Evolutionary conservation across 805 yeast genomes (phyloP), one percentile per base, ranked within the genome.

Genomic region (Wickerhamiella azymoides): DNA sequence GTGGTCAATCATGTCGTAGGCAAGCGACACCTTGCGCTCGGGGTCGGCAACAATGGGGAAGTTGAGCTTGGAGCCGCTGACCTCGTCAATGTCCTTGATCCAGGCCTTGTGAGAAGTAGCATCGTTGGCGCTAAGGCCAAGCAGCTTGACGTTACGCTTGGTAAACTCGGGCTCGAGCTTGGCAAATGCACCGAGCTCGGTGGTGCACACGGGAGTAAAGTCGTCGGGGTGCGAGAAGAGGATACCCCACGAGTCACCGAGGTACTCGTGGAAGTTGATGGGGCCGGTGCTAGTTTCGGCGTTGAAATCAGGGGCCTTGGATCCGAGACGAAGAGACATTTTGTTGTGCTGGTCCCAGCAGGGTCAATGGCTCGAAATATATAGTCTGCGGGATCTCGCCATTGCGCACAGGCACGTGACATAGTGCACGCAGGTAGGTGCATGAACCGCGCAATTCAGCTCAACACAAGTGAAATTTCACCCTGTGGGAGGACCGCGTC

Each of bases 161-260:
- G 81, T 76, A 62, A 86, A 86, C 67, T 86, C 95, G 47, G 92
- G 85, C 70, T 85, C 85, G 66, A 88, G 78, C 61, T 80, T 75
- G 55, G 96, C 92, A 61, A 86, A 88, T 10, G 95, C 96, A 56
- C 96, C 95, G 62, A 86, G 74, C 72, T 86, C 96, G 48, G 96
- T 86, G 60, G 96, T 88, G 69, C 96, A 86, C 49, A 86, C 96
- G 40, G 96, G 96, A 17, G 96, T 86, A 74, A 84, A 88, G 64
- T 88, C 96, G 53, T 85, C 96, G 53, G 96, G 96, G 66, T 86
- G 96, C 11, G 95, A 84, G 70, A 86, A 86, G 55, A 86, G 71
- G 43, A 86, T 79, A 47, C 79, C 80, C 96, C 96, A 86, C 27
- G 78, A 72, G 67, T 82, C 76, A 40, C 89, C 93, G 55, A 85